Percentiles rank a stretch among this genome's conserved stretches.
Conservation (phyloP, 352 stramenopile species). For the Globisporangium megalacanthum region DNA sequence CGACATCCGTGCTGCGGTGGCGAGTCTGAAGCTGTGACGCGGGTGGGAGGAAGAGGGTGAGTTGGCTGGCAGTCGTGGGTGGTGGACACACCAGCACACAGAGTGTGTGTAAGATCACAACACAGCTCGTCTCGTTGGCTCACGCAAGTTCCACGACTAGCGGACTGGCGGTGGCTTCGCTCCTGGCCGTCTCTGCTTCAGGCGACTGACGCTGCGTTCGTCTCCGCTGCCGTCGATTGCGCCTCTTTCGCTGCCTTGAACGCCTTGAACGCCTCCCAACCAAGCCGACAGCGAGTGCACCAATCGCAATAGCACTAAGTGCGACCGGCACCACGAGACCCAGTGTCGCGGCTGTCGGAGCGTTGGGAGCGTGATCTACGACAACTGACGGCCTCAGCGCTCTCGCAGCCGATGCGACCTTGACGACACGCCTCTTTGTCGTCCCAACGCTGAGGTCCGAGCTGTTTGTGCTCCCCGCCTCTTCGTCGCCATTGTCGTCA, state of each 20-base stretch:
- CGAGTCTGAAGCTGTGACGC: conserved; percentile 19
- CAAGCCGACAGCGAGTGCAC: not conserved
- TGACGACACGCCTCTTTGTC: not conserved
- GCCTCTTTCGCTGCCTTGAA: not conserved
- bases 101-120: not conserved
- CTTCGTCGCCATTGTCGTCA: not conserved
- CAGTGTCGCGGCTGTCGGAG: not conserved
- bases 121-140: not conserved
- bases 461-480: not conserved
- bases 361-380: too few species aligned
- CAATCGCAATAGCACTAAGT: not conserved
- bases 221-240: not conserved
- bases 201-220: not conserved
- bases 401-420: not conserved
- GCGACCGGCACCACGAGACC: not conserved
- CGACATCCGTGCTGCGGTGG: conserved; percentile 40
- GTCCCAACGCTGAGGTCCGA: not conserved
- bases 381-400: not conserved
- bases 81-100: not conserved
- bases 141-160: not conserved
- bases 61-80: not conserved
- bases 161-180: not conserved
- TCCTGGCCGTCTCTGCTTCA: not conserved
- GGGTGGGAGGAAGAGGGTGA: not conserved
- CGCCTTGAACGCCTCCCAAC: not conserved